phyloP scores from a whole-genome alignment of 2,329 filamentous ascomycete species.

The Leptographium wingfieldii region DNA sequence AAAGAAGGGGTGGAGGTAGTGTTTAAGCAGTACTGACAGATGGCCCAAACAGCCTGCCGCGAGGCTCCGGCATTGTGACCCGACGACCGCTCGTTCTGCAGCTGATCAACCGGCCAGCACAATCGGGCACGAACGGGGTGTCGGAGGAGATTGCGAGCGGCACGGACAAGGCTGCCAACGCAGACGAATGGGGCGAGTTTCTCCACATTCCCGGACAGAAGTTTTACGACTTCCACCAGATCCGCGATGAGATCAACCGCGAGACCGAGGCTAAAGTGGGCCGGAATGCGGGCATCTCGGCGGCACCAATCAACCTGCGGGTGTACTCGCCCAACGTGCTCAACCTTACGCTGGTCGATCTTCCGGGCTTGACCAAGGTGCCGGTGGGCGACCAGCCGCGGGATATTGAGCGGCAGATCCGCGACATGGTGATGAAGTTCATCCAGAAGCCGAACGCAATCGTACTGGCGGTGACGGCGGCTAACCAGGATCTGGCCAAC shows the following conservation, averaged over 20 bases:
- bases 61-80: conserved; percentile 95
- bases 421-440: conserved; percentile 92
- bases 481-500: conserved; percentile 96
- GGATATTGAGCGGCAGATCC: conserved; percentile 97
- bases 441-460: conserved; percentile 99
- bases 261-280: conserved; percentile 58
- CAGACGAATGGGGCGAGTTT: conserved; percentile 97
- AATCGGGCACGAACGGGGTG: conserved; percentile 59
- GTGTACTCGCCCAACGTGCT: conserved; percentile 96
- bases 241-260: conserved; percentile 89
- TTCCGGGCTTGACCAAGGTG: conserved; percentile 93
- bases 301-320: conserved; percentile 95
- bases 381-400: conserved; percentile 95
- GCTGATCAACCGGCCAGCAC: conserved; percentile 76
- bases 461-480: conserved; percentile 88
- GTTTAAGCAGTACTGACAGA: not conserved
- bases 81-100: conserved; percentile 91
- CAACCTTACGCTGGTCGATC: conserved; percentile 88
- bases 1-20: not conserved
- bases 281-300: conserved; percentile 96
- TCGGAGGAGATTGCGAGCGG: conserved; percentile 51
- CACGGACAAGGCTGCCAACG: conserved; percentile 77
- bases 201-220: conserved; percentile 87
- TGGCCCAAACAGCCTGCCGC: conserved; percentile 56
- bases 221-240: conserved; percentile 91